Evolutionary conservation across 768 basidiomycete species (phyloP).

Genomic region (Infundibulicybe gibba): DNA sequence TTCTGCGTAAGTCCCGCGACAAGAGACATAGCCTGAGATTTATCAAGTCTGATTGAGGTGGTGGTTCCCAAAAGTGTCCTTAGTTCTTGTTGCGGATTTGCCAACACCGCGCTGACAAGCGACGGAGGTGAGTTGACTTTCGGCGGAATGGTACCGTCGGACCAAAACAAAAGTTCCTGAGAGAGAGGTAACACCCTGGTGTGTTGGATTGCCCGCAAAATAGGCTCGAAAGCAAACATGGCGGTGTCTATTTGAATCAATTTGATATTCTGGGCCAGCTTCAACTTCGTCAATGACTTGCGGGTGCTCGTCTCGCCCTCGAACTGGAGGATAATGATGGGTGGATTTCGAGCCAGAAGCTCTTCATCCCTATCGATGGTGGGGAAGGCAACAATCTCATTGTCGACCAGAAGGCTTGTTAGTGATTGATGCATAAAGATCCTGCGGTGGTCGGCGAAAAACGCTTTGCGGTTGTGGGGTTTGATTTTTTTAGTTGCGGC

Average conservation of each 20-base stretch:
- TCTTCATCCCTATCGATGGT: slow-evolving; percentile 52
- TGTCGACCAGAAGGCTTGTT: slow-evolving; percentile 47
- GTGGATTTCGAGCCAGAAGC: slow-evolving; percentile 41
- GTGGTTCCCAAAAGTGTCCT: slow-evolving; percentile 28
- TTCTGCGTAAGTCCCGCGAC: slow-evolving; percentile 51
- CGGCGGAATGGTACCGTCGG: slow-evolving; percentile 14
- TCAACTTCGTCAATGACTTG: slow-evolving; percentile 35
- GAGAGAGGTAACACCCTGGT: slow-evolving; percentile 41
- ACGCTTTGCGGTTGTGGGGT: slow-evolving; percentile 28
- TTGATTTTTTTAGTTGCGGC: slow-evolving; percentile 29
- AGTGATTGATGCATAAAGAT: slow-evolving; percentile 53
- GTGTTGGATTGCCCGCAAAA: slow-evolving; percentile 53
- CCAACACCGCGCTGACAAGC: slow-evolving; percentile 18
- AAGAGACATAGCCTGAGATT: slow-evolving; percentile 43
- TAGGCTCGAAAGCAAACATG: slow-evolving; percentile 59
- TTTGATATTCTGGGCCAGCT: slow-evolving; percentile 25
- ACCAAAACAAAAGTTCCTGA: slow-evolving; percentile 54
- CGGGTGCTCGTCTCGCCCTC: slow-evolving; percentile 35
- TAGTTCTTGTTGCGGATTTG: slow-evolving; percentile 36
- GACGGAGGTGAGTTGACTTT: slow-evolving; percentile 7
- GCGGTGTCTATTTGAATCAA: slow-evolving; percentile 56
- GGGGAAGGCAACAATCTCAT: slow-evolving; percentile 47
- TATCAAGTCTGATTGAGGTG: slow-evolving; percentile 45
- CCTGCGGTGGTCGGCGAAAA: slow-evolving; percentile 32
- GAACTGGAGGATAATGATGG: slow-evolving; percentile 51